Base-by-base conservation (phyloP, 2,329 filamentous ascomycete species). In the Fusarium hainanense region DNA sequence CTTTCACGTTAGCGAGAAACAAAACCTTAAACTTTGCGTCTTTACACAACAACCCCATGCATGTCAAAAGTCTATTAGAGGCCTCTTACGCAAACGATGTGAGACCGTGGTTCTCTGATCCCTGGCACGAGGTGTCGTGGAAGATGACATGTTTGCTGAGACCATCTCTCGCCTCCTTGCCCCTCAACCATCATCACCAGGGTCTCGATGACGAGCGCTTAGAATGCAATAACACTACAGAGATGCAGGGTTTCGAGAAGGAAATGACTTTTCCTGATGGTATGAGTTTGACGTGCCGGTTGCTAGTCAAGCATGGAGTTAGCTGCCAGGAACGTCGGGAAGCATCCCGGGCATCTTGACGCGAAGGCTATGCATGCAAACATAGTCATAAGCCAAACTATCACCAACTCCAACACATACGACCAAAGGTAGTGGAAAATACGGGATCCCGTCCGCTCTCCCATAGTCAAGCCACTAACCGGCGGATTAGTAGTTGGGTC, bases 391-490 rank as follows among this genome's bases (percentile, higher is more conserved):
- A 27, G 4, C 13, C 30, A 27, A 20, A 60, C 32, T 42, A 30
- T 54, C 30, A 23, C 12, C 20, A 11, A 21, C 4, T 21, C 32
- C 9, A 40, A 18, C 14, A 70, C 67, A 70, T 70, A 70, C 58
- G 67, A 68, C 67, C 67, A 70, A 41, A 70, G 63, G 67, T 67
- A 70, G 54, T 66, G 66, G 67, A 67, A 54, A 70, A 69, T 62
- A 70, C 66, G 66, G 66, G 66, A 69, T 69, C 66, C 61, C 66
- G 66, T 69, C 66, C 54, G 65, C 66, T 69, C 60, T 69, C 66
- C 66, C 54, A 57, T 66, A 66, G 65, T 61, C 57, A 69, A 69
- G 43, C 60, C 66, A 59, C 54, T 69, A 58, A 68, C 49, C 63
- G 65, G 63, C 58, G 65, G 63, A 68, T 59, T 68, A 64, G 59